Evolutionary conservation across 345 rosid genomes (phyloP), one percentile per base, ranked within the genome.

Genomic region (Stellera chamaejasme): DNA sequence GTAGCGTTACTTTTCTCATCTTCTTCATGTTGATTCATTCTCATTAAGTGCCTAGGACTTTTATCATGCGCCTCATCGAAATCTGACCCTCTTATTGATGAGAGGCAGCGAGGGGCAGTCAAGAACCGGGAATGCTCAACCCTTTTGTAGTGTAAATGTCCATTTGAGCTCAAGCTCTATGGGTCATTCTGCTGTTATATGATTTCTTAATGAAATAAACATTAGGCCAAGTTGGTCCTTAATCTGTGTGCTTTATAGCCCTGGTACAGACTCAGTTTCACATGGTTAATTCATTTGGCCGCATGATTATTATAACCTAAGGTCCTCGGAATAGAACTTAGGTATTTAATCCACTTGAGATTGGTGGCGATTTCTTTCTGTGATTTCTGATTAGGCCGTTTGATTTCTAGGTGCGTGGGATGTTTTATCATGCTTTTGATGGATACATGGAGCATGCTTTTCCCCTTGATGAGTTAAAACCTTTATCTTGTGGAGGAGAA

Each of bases 381-480:
- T 49, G 49, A 41, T 43, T 42, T 42, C 41, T 39, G 16, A 16
- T 43, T 7, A 44, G 45, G 32, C 8, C 6, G 39, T 32, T 32
- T 32, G 5, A 8, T 32, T 1, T 32, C 11, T 68, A 93, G 99
- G 99, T 93, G 54, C 96, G 81, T 47, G 97, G 68, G 66, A 93
- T 93, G 99, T 89, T 93, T 77, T 89, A 93, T 82, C 99, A 87
- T 73, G 96, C 96, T 27, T 93, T 93, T 58, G 73, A 87, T 76
- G 99, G 99, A 61, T 93, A 93, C 58, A 89, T 93, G 97, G 82
- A 84, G 56, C 76, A 93, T 69, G 99, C 97, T 46, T 93, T 93
- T 69, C 99, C 97, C 9, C 87, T 76, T 26, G 99, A 93, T 70
- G 99, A 93, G 68, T 71, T 93, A 65, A 87, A 66, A 61, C 99